Percentiles rank a stretch among this genome's conserved stretches.
Evolutionary conservation across 306 rosid genomes (phyloP).

Genomic region (Quercus wislizeni): DNA sequence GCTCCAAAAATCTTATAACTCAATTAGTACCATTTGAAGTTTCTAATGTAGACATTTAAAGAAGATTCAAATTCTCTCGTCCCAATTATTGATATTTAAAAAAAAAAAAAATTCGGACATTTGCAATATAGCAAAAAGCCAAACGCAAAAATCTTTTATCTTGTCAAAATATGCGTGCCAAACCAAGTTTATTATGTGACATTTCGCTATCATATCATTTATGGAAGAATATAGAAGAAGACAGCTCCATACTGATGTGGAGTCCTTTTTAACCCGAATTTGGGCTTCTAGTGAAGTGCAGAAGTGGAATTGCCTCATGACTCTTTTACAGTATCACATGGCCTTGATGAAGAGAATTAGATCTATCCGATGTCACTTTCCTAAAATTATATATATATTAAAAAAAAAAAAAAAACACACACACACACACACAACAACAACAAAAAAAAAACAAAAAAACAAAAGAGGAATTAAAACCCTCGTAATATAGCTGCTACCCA

Average conservation of each 20-base stretch:
- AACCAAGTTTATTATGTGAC: background rate
- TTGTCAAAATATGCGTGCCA: background rate
- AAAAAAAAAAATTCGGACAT: background rate
- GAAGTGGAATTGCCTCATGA: background rate
- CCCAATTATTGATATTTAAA: background rate
- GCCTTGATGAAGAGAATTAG: background rate
- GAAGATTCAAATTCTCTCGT: background rate
- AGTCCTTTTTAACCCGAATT: background rate
- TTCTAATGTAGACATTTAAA: too few relatives aligned
- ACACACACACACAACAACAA: too few relatives aligned
- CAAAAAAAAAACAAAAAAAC: too few relatives aligned
- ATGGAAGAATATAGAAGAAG: background rate
- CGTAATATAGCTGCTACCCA: background rate
- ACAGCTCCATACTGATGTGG: background rate
- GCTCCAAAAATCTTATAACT: too few relatives aligned
- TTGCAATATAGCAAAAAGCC: background rate
- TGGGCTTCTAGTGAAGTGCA: background rate
- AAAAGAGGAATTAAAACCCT: background rate
- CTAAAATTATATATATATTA: too few relatives aligned
- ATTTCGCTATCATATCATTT: background rate
- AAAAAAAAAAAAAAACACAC: fast-evolving
- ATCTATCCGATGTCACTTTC: too few relatives aligned
- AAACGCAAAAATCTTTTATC: background rate
- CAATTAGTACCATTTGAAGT: too few relatives aligned
- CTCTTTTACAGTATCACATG: background rate